Evolutionary conservation across 106 monocot genomes (phyloP), one percentile per base, ranked within the genome.

Genomic region (Allium sativum): DNA sequence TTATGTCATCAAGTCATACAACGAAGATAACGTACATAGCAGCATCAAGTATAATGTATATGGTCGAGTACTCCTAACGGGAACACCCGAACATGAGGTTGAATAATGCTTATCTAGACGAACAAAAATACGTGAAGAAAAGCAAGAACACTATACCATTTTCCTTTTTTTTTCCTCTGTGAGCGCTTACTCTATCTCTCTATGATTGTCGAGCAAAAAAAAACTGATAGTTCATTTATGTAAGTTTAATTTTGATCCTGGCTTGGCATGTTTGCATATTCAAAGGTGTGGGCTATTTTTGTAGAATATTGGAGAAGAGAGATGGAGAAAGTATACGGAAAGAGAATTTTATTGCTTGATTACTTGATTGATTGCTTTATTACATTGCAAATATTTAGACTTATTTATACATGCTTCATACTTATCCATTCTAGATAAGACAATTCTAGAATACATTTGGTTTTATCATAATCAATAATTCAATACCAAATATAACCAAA

Each of bases 161-260:
- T 93, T 88, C 69, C 82, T 93, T 54, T 93, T 93, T 72, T 89
- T 93, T n/a, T n/a, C n/a, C 70, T 93, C 93, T 41, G 93, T 93
- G 65, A 79, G 84, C 87, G 22, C 48, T 45, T 46, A 61, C 50
- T 63, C 16, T 65, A 18, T 4, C 62, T 65, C 6, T 40, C 67
- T 64, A 10, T 54, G n/a, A 43, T 53, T 70, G 21, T 47, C 9
- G 8, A 12, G 22, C 8, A 59, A 22, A 21, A n/a, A 18, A 59
- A n/a, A n/a, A n/a, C n/a, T 11, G 6, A 12, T 59, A 22, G 40
- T 46, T 18, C 12, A 48, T 48, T 48, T 6, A 16, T 16, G 22
- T 14, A 7, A 11, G 20, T 7, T 13, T 58, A 22, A 40, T 10
- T 22, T 40, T 31, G 40, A 40, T 14, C 40, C 12, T 31, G 22